phyloP scores from a whole-genome alignment of 306 rosid genomes.

The Lathyrus tuberosus region DNA sequence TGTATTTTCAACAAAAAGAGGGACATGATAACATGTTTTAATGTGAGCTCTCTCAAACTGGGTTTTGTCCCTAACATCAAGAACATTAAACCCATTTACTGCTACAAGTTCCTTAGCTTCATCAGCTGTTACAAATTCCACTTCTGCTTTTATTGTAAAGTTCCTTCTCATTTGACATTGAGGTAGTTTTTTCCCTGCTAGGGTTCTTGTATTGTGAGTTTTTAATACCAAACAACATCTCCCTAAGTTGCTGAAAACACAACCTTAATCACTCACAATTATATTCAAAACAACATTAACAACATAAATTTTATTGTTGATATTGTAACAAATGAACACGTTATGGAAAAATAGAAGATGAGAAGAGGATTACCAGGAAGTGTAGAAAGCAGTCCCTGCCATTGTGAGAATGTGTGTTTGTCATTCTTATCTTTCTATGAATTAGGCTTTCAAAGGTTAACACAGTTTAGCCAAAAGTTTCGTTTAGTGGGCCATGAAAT shows the following conservation, averaged over 20 bases:
- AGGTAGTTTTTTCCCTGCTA: conserved; percentile 39
- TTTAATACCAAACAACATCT: conserved; percentile 58
- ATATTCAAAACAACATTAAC: conserved; percentile 27
- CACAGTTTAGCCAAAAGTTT: conserved; percentile 36
- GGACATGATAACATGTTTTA: conserved; percentile 80
- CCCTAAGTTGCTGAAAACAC: conserved; percentile 71
- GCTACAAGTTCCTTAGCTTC: conserved; percentile 74
- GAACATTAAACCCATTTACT: conserved; percentile 64
- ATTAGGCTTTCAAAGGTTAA: conserved; percentile 22
- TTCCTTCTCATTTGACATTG: conserved; percentile 37
- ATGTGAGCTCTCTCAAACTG: conserved; percentile 85
- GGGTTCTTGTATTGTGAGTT: conserved; percentile 59
- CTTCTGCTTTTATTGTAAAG: conserved; percentile 66
- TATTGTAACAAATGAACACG: conserved; percentile 13
- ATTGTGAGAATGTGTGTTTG: conserved; percentile 38
- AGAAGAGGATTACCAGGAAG: conserved; percentile 51
- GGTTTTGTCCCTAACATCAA: conserved; percentile 80
- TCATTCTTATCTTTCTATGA: conserved; percentile 19
- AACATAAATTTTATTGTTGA: neutral
- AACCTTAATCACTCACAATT: conserved; percentile 48
- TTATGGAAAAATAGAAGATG: neutral
- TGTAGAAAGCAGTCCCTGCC: conserved; percentile 64
- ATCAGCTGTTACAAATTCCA: conserved; percentile 71
- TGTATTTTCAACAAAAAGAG: conserved; percentile 80
- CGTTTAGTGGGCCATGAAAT: conserved; percentile 60